Percentiles rank a stretch among this genome's conserved stretches.
Evolutionary conservation across 108 stramenopile species (phyloP).

Genomic region (Pseudonitzschia delicatissima): DNA sequence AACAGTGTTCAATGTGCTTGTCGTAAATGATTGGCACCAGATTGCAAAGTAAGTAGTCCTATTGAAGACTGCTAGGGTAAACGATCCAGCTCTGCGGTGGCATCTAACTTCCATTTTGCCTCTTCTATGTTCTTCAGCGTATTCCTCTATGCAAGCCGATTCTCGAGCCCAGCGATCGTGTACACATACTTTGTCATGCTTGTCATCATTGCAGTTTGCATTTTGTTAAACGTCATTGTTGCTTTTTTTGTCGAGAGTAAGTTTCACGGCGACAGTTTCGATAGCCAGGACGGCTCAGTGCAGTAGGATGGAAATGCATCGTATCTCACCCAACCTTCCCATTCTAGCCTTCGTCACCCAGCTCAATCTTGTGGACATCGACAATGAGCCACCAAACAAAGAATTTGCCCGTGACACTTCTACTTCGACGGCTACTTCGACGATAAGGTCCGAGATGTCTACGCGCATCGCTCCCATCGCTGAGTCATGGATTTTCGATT

Average conservation of each 20-base stretch:
- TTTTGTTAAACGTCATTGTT: slow-evolving; percentile 49
- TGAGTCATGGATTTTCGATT: slow-evolving; percentile 9
- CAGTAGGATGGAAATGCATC: too few relatives aligned
- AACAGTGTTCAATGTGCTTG: slow-evolving; percentile 53
- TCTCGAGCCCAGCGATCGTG: slow-evolving; percentile 30
- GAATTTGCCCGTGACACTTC: background rate
- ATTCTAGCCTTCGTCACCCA: slow-evolving; percentile 37
- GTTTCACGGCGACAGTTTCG: too few relatives aligned
- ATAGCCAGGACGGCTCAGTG: too few relatives aligned
- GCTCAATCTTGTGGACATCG: slow-evolving; percentile 22
- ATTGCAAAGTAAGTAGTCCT: slow-evolving; percentile 31
- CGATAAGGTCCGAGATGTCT: background rate
- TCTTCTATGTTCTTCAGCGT: slow-evolving; percentile 5
- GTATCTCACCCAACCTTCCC: too few relatives aligned
- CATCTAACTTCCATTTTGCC: background rate
- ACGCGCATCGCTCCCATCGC: background rate
- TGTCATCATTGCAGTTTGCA: slow-evolving; percentile 38
- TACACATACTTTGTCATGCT: slow-evolving; percentile 45
- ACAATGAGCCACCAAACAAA: background rate
- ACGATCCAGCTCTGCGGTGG: background rate
- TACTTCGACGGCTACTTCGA: background rate
- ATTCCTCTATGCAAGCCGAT: slow-evolving; percentile 38
- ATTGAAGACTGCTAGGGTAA: background rate
- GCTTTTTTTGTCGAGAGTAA: slow-evolving; percentile 59
- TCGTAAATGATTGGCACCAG: slow-evolving; percentile 62